Evolutionary conservation across 2,329 filamentous ascomycete species (phyloP).

Genomic region (Biscogniauxia sp.): DNA sequence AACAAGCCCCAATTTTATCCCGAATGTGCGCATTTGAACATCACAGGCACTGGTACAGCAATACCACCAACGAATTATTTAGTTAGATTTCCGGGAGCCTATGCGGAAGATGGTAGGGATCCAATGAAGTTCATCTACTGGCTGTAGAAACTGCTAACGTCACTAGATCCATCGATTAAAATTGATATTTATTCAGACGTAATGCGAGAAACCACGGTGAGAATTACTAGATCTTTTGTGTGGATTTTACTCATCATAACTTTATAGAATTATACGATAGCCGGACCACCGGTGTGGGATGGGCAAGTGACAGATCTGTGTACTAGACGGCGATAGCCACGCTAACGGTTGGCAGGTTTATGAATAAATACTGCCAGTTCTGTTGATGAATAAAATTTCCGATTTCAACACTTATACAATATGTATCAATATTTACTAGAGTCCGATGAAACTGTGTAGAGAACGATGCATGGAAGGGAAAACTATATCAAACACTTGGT

Average conservation of each 20-base stretch:
- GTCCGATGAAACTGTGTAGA: too few species aligned
- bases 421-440: too few species aligned
- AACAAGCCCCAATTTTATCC: constrained; percentile 46
- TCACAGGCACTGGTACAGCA: constrained; percentile 30
- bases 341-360: constrained; percentile 8
- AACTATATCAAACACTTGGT: too few species aligned
- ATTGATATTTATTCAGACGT: constrained; percentile 38
- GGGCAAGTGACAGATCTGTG: constrained; percentile 26
- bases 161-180: constrained; percentile 35
- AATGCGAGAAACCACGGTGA: constrained; percentile 32
- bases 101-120: constrained; percentile 34
- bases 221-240: neutral
- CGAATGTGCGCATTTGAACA: constrained; percentile 38
- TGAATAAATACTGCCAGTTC: constrained; percentile 19
- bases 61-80: constrained; percentile 30
- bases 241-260: constrained; percentile 9
- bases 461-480: too few species aligned
- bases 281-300: constrained; percentile 39
- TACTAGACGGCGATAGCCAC: neutral
- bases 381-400: constrained; percentile 5
- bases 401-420: neutral
- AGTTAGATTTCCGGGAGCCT: constrained; percentile 37
- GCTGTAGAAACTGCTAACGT: constrained; percentile 9
- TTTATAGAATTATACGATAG: constrained; percentile 36
- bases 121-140: neutral